phyloP scores from a whole-genome alignment of 2,329 filamentous ascomycete species.

The Aspergillus niger region DNA sequence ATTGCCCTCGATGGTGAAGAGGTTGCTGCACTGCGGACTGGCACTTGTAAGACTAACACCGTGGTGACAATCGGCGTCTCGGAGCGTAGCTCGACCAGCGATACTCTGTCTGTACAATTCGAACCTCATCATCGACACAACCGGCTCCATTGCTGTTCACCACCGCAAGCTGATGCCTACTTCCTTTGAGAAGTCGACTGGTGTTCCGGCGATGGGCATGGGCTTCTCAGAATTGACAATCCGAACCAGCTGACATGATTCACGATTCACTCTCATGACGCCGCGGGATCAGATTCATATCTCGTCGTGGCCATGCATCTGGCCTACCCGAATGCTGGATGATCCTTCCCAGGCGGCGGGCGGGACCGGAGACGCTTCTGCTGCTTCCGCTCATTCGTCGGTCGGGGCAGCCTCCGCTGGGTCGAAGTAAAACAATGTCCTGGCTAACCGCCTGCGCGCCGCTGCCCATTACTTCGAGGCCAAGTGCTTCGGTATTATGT shows the following conservation, averaged over 20 bases:
- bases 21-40: too few species aligned
- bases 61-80: too few species aligned
- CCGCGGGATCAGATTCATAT: constrained; percentile 60
- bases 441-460: constrained; percentile 55
- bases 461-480: constrained; percentile 61
- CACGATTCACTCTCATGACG: constrained; percentile 54
- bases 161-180: constrained; percentile 59
- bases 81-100: constrained; percentile 29
- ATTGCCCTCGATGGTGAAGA: too few species aligned
- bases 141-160: constrained; percentile 53
- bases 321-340: constrained; percentile 51
- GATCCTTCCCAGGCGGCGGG: constrained; percentile 5
- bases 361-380: too few species aligned
- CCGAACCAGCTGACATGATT: constrained; percentile 57
- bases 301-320: constrained; percentile 58
- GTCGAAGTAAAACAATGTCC: constrained; percentile 56
- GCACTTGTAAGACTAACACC: too few species aligned
- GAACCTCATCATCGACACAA: constrained; percentile 49
- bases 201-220: constrained; percentile 55
- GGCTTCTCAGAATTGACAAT: constrained; percentile 19
- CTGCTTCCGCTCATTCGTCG: too few species aligned
- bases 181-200: constrained; percentile 60
- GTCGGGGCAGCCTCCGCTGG: too few species aligned
- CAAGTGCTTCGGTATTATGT: constrained; percentile 58
- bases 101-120: constrained; percentile 55